phyloP scores from a whole-genome alignment of 2,329 filamentous ascomycete species.

The Samsoniella hepiali region DNA sequence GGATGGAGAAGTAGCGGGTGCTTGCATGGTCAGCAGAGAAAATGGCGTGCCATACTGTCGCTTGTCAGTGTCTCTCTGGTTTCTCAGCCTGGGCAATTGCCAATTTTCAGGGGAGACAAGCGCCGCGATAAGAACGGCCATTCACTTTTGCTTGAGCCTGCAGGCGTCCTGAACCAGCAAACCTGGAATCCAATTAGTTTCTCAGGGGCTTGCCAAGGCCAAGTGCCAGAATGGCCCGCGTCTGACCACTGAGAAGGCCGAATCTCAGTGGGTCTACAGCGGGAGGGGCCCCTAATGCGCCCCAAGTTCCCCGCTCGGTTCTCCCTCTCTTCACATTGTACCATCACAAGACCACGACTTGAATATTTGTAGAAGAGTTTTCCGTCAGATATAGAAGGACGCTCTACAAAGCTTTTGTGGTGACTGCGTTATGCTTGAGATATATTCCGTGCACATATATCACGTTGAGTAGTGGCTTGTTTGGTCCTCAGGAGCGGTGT shows the following conservation, averaged over 20 bases:
- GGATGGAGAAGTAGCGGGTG: background rate
- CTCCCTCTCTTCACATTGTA: background rate
- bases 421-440: no score
- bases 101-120: background rate
- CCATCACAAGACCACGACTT: background rate
- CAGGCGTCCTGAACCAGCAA: background rate
- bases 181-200: conserved; percentile 6
- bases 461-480: no score
- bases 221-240: background rate
- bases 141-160: background rate
- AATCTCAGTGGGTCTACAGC: background rate
- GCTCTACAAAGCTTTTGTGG: no score
- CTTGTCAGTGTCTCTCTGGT: background rate
- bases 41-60: background rate
- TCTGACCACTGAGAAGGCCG: background rate
- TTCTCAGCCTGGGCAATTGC: background rate
- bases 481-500: no score
- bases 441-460: no score
- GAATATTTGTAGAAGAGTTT: no score
- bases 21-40: background rate
- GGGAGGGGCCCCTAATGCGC: background rate
- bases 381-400: no score
- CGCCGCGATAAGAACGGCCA: background rate
- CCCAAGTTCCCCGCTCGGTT: no score
- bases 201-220: background rate